These are phyloP conservation scores for Penicillium sp. DNA, from an alignment of 2,329 filamentous ascomycete species.

Conservation along the genomic window DNA sequence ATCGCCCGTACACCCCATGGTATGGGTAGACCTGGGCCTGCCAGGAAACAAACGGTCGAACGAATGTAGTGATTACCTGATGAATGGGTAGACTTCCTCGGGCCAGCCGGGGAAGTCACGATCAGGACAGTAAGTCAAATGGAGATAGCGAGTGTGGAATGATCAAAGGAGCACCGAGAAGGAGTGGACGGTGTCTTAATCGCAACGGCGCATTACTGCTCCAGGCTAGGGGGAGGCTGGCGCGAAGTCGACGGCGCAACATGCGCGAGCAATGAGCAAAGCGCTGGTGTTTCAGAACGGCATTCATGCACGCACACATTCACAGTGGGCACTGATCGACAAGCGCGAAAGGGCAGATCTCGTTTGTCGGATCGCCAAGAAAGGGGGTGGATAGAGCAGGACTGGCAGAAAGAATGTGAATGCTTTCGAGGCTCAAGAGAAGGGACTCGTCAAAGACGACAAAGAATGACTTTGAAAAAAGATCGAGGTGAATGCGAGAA, in stretches of 20 bases:
- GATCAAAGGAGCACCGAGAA: neutral
- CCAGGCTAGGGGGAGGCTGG: constrained; percentile 9
- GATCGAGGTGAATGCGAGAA: neutral
- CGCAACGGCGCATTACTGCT: constrained; percentile 18
- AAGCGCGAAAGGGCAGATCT: constrained; percentile 14
- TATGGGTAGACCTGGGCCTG: constrained; percentile 32
- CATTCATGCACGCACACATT: constrained; percentile 6
- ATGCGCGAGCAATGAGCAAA: constrained; percentile 1
- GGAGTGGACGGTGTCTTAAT: constrained; percentile 12
- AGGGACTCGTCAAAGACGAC: constrained; percentile 1
- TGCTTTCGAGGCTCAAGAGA: constrained; percentile 4
- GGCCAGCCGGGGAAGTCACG: constrained; percentile 34
- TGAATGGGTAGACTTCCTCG: constrained; percentile 26
- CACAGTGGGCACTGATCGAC: constrained; percentile 2
- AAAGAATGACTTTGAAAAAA: constrained; percentile 4
- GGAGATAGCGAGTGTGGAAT: neutral
- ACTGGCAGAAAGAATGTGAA: constrained; percentile 17
- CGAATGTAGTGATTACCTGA: constrained; percentile 8
- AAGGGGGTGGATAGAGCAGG: constrained; percentile 14
- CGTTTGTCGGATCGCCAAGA: constrained; percentile 16
- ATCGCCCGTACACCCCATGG: constrained; percentile 63
- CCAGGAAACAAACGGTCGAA: constrained; percentile 19
- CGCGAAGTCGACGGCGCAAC: neutral
- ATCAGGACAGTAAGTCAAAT: neutral
- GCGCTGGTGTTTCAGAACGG: constrained; percentile 8